Evolutionary conservation across 768 basidiomycete species (phyloP), one percentile per base, ranked within the genome.

Genomic region (Boletus barrowsii): DNA sequence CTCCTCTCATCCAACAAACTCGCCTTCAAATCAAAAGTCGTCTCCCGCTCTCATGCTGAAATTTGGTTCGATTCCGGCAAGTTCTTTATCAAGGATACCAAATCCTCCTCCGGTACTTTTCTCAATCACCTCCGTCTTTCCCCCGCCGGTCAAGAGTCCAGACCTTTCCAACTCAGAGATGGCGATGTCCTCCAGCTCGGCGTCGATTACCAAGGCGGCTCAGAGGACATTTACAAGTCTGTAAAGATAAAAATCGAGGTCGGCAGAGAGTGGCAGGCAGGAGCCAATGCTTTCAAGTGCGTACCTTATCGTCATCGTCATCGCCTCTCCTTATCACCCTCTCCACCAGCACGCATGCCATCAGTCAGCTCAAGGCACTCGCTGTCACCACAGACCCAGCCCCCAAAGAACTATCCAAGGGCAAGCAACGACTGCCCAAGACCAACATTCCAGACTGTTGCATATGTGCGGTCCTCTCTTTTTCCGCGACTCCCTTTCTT

Each of bases 171-270:
- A 57, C 77, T 98, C 62, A 92, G 89, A 72, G 95, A 98, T 57
- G 96, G 96, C 1, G 95, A 98, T 73, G 81, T 98, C 29, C 73
- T 98, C 18, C 96, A 98, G 72, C 83, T 98, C 1, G 95, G 96
- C 3, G 93, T 98, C 26, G 95, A 98, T 68, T 99, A 97, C 72
- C 95, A 98, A 70, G 96, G 96, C 7, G 96, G 96, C 0, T 84
- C 90, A 8, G 94, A 98, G 75, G 95, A 98, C 71, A 93, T 96
- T 49, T 98, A 96, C 72, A 89, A 97, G 74, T 92, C 90, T 54
- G 92, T 98, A 55, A 98, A 96, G 82, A 97, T 99, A 68, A 81
- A 90, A 60, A 77, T 98, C 47, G 96, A 99, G 73, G 71, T 98
- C 17, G 84, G 84, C 10, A 75, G 95, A 56, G 94, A 94, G 69